Base-by-base conservation (phyloP, 192 early-diverging fungal genomes). In the Entomortierella beljakovae region DNA sequence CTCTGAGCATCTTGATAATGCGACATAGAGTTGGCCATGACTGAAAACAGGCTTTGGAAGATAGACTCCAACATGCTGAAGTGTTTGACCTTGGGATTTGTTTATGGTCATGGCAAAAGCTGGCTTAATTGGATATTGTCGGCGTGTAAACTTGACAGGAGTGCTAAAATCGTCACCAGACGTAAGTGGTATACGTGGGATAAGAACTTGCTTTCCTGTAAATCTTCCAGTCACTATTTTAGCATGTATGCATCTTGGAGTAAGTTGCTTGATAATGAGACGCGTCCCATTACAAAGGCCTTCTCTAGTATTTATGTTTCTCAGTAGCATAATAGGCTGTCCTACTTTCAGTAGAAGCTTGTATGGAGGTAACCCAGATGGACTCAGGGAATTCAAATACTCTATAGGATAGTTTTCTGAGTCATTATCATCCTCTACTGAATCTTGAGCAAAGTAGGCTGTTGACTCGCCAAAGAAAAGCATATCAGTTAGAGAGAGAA, bases 201-300 rank as follows among this genome's bases (percentile, higher is more conserved):
- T 66, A 29, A 68, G 60, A 6, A 51, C 65, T 35, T 2, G 6
- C 5, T 60, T 25, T 18, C 67, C 71, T 57, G 13, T 15, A 57
- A 57, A 34, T 10, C 49, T 22, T 6, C 67, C 71, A 8, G 42
- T 56, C 29, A 56, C 23, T 16, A 70, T 57, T 26, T 61, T 31
- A 18, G 59, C 71, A 26, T 51, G 26, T 3, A 74, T 69, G 26
- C 22, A 57, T 15, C 52, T 43, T 32, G 18, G 25, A 54, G 38
- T n/a, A 31, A 72, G 63, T 31, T 18, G 16, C 2, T 46, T 55
- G 13, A 66, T 51, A 31, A 74, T 61, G 16, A 81, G 35, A 0
- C 62, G 16, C 38, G 61, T 74, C 18, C 80, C 70, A 56, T 73
- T 73, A 34, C 80, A 73, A 0, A 81, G 50, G 7, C 71, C 71